phyloP scores from a whole-genome alignment of 148 eudicot species.

The Spergularia marina region DNA sequence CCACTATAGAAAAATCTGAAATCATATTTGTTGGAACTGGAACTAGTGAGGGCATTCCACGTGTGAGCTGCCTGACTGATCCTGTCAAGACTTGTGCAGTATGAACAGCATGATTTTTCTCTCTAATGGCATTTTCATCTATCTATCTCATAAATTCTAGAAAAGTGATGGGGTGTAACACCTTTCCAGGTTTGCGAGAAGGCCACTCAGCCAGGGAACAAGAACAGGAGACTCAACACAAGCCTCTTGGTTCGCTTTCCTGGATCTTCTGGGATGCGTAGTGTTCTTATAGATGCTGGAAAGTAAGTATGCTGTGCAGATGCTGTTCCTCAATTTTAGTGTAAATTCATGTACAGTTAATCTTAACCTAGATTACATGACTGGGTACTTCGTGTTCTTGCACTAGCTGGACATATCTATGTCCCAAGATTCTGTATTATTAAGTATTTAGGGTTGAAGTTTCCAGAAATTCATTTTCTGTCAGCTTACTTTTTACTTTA shows the following conservation, averaged over 20 bases:
- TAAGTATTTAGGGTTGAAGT: no score
- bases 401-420: no score
- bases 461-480: no score
- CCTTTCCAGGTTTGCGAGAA: conserved; percentile 72
- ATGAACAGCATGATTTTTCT: conserved; percentile 20
- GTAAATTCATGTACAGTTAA: no score
- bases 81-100: conserved; percentile 70
- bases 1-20: conserved; percentile 50
- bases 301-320: conserved; percentile 44
- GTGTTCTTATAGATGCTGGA: conserved; percentile 93
- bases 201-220: conserved; percentile 70
- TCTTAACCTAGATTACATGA: no score
- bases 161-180: conserved; percentile 18
- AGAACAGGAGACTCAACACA: conserved; percentile 89
- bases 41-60: conserved; percentile 98
- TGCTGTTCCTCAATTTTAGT: neutral
- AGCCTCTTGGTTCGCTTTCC: conserved; percentile 66
- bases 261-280: conserved; percentile 53
- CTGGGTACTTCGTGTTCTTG: no score
- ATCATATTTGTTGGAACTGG: conserved; percentile 94
- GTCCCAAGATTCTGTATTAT: no score
- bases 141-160: neutral
- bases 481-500: no score
- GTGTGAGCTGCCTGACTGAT: conserved; percentile 95
- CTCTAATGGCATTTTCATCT: neutral